Evolutionary conservation across 495 filamentous ascomycete genomes (phyloP).

Genomic region (Parathielavia appendiculata): DNA sequence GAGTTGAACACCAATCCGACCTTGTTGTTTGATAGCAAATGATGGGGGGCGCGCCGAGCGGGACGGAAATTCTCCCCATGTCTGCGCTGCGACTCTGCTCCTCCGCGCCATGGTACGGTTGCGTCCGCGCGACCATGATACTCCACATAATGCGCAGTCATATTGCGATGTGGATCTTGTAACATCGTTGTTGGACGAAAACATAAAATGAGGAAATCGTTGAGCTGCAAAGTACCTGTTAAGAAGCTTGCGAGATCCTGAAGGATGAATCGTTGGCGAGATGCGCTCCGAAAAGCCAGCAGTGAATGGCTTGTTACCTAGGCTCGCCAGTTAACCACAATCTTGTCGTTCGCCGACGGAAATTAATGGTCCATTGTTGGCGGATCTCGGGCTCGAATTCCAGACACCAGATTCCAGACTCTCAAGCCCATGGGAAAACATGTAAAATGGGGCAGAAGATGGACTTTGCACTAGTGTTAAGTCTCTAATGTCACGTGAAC

Average conservation of each 20-base stretch:
- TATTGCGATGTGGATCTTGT: too few species aligned
- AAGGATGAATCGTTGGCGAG: conserved; percentile 4
- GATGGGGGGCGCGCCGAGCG: not conserved
- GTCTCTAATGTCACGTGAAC: conserved; percentile 11
- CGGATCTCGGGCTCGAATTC: not conserved
- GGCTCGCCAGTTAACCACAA: too few species aligned
- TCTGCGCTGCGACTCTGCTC: conserved; percentile 7
- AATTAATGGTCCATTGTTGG: not conserved
- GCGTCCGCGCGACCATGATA: not conserved
- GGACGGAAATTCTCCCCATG: conserved; percentile 8
- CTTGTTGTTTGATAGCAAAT: not conserved
- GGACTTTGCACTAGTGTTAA: too few species aligned
- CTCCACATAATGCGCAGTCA: not conserved
- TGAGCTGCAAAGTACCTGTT: not conserved
- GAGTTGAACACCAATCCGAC: too few species aligned
- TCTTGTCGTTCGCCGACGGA: not conserved
- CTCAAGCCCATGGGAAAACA: not conserved
- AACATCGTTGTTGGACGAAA: not conserved
- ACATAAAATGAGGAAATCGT: not conserved
- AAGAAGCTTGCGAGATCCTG: not conserved
- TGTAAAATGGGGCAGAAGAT: not conserved
- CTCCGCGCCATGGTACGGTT: not conserved
- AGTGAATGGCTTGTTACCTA: not conserved
- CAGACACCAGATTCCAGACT: not conserved
- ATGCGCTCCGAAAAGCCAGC: conserved; percentile 6